phyloP scores from a whole-genome alignment of 176 grass and related monocot genomes.

The Eleusine coracana region DNA sequence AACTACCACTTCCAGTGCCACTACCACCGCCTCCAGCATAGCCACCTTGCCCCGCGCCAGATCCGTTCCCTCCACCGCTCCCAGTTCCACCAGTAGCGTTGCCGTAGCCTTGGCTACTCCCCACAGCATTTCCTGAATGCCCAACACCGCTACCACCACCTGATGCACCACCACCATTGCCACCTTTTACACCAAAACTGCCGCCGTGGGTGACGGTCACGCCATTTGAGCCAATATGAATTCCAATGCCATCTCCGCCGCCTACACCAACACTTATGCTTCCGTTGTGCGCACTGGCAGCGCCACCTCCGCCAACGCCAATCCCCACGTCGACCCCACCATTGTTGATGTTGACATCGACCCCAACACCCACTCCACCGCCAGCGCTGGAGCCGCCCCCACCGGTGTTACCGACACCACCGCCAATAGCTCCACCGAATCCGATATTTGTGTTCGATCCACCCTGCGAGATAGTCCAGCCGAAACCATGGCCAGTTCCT shows the following conservation, averaged over 20 bases:
- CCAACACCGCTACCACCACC: conserved; percentile 59
- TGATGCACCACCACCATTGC: conserved; percentile 20
- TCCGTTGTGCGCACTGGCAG: conserved; percentile 37
- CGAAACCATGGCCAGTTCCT: conserved; percentile 48
- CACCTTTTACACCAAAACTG: not conserved
- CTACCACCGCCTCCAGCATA: conserved; percentile 26
- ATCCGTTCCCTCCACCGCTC: conserved; percentile 53
- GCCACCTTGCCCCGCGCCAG: conserved; percentile 30
- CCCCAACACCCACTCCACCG: conserved; percentile 53
- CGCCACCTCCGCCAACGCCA: conserved; percentile 49
- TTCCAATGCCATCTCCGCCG: conserved; percentile 49
- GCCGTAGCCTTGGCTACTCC: conserved; percentile 51
- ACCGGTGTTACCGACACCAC: conserved; percentile 38
- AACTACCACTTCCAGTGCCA: conserved; percentile 29
- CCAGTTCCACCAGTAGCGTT: conserved; percentile 45
- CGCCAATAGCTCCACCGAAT: conserved; percentile 49
- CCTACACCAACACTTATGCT: conserved; percentile 33
- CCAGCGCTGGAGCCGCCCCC: conserved; percentile 46
- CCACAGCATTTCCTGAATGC: conserved; percentile 44
- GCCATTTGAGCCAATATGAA: conserved; percentile 56
- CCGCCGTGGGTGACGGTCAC: conserved; percentile 49
- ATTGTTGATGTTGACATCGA: conserved; percentile 49
- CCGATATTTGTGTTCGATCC: conserved; percentile 39
- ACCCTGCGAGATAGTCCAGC: conserved; percentile 44
- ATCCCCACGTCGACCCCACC: conserved; percentile 53